Base-by-base conservation (phyloP, 2,329 filamentous ascomycete genomes). In the Microdochium bolleyi region DNA sequence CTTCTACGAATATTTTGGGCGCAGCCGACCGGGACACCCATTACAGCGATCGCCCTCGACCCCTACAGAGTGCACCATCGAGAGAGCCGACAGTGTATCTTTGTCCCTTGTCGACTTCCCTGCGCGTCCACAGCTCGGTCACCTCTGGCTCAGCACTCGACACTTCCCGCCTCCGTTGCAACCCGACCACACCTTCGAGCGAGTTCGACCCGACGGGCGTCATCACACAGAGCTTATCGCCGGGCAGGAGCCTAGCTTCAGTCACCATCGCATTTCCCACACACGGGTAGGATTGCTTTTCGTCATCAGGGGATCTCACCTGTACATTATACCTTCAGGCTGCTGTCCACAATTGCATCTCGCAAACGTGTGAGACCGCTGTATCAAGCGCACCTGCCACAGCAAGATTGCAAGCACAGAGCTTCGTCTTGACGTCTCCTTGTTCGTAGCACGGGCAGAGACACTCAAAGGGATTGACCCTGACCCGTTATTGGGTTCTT, bases 361-460 rank as follows among this genome's bases (percentile, higher is more conserved):
- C n/a, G n/a, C n/a, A n/a, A n/a, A n/a, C n/a, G n/a, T n/a, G n/a
- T n/a, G n/a, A 51, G 27, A 11, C 11, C 11, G 27, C 27, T 30
- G 27, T 11, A 30, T 30, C 11, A 11, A 30, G 27, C 27, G 11
- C 11, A 30, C 11, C 11, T 46, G 41, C 41, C 16, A 19, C 41
- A 46, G 41, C 41, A 46, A 72, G 75, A 74, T 69, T 69, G 73
- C 69, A 77, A 81, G 80, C 77, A 83, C 71, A 83, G 80, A 84
- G 80, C 80, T 82, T 81, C 79, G 71, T 83, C 79, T 81, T 76
- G 70, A 61, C 57, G 58, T 48, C 49, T 38, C 13, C 44, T 53
- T 50, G 34, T 46, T 16, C 37, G 46, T 30, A 30, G n/a, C 32
- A 24, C 27, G 30, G 21, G 32, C 7, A 32, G 19, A 46, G 19